These are phyloP conservation scores for Cryptomeria japonica DNA, from an alignment of 75 land plant genomes.

Conservation along the genomic window DNA sequence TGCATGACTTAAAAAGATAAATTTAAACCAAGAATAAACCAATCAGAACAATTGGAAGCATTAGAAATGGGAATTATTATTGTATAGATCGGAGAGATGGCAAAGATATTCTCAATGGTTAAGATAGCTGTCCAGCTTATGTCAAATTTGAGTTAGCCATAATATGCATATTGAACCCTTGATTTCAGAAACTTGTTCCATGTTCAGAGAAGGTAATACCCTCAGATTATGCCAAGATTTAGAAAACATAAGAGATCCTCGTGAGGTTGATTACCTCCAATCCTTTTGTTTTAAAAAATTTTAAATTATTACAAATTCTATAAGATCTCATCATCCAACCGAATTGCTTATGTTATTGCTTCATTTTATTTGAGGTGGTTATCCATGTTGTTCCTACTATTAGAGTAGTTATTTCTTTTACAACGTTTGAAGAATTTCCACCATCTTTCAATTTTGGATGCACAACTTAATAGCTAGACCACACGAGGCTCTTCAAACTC, in stretches of 20 bases:
- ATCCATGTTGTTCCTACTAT: conserved; percentile 82
- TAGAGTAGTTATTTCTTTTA: conserved; percentile 67
- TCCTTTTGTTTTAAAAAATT: not conserved
- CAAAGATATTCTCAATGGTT: no score
- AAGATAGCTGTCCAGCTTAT: not conserved
- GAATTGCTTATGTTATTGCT: not conserved
- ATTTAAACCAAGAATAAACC: no score
- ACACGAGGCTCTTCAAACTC: conserved; percentile 39
- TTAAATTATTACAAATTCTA: not conserved
- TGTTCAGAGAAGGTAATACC: not conserved
- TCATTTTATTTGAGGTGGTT: conserved; percentile 50
- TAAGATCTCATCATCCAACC: not conserved
- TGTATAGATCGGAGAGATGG: not conserved
- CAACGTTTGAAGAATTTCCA: conserved; percentile 73
- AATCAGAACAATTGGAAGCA: no score
- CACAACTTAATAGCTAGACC: conserved; percentile 47
- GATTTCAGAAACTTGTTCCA: not conserved
- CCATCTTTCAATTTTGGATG: conserved; percentile 19
- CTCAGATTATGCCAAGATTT: not conserved
- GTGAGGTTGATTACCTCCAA: not conserved
- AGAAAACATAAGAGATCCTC: not conserved
- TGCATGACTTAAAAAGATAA: no score
- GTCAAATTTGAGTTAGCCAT: not conserved
- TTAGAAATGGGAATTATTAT: no score
- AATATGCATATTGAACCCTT: not conserved